Evolutionary conservation across 805 yeast genomes (phyloP), one percentile per base, ranked within the genome.

Genomic region (Pichia occidentalis): DNA sequence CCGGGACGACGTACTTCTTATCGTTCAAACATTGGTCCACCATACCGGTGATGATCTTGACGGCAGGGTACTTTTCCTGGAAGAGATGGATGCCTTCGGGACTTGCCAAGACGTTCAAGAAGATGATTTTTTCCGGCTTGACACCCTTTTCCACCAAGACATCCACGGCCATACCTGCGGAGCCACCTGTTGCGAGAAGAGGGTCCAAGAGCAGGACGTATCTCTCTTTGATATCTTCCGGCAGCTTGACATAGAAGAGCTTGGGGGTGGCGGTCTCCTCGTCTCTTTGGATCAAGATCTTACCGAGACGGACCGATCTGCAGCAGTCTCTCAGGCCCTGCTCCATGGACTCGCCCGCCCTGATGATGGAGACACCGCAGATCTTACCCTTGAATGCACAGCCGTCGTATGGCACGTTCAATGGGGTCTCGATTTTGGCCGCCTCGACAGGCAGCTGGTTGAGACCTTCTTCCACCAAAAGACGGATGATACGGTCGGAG

Each of bases 291-390:
- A 92, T 92, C 56, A 92, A 70, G 50, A 92, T 90, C 68, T 92
- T 92, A 37, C 99, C 99, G 44, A 92, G 84, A 56, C 97, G 73
- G 26, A 92, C 98, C 9, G 95, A 82, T 48, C 98, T 75, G 60
- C 97, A 87, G 63, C 98, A 90, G 60, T 90, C 97, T 60, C 99
- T 77, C 47, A 92, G 69, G 24, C 97, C 98, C 70, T 86, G 95
- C 63, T 92, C 99, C 99, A 92, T 92, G 30, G 95, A 82, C 63
- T 92, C 99, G 49, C 99, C 99, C 5, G 99, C 99, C 59, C 99
- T 75, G 53, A 92, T 94, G 57, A 92, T 92, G 13, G 96, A 86
- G 25, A 92, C 99, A 48, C 99, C 99, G 60, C 97, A 90, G 44
- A 92, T 92, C 62, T 85, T 87, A 30, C 98, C 97, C 53, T 76